Conservation (phyloP, 2,329 filamentous ascomycete genomes). For the Hymenoscyphus linearis region DNA sequence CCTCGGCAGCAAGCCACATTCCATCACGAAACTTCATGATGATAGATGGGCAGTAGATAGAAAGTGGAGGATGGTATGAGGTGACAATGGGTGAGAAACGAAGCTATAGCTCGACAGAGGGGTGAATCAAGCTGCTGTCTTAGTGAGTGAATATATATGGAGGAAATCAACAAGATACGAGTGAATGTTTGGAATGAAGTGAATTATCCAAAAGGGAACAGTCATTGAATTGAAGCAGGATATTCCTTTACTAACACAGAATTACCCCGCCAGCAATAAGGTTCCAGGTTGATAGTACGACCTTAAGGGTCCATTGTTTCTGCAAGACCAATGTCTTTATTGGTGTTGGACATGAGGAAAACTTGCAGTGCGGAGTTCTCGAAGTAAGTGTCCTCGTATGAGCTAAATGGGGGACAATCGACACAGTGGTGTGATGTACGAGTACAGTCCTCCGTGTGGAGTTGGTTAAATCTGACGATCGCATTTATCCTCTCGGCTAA, state of each 20-base stretch:
- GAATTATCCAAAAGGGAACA: not conserved
- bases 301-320: not conserved
- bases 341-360: not conserved
- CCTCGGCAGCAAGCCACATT: conserved; percentile 62
- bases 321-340: not conserved
- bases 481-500: not conserved
- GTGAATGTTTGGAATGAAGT: not conserved
- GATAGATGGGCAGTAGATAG: not conserved
- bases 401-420: not conserved
- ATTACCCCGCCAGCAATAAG: not conserved
- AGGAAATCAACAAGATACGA: not conserved
- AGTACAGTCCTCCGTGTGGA: not conserved
- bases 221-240: not conserved
- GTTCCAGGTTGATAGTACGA: not conserved
- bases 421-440: not conserved
- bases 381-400: not conserved
- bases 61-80: not conserved
- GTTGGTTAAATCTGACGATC: not conserved
- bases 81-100: not conserved
- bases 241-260: not conserved
- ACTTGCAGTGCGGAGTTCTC: not conserved
- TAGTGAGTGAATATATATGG: not conserved
- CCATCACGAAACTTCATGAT: conserved; percentile 58
- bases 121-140: not conserved
- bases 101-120: not conserved